Base-by-base conservation (phyloP, 148 eudicot species). In the Gaultheria prostrata region DNA sequence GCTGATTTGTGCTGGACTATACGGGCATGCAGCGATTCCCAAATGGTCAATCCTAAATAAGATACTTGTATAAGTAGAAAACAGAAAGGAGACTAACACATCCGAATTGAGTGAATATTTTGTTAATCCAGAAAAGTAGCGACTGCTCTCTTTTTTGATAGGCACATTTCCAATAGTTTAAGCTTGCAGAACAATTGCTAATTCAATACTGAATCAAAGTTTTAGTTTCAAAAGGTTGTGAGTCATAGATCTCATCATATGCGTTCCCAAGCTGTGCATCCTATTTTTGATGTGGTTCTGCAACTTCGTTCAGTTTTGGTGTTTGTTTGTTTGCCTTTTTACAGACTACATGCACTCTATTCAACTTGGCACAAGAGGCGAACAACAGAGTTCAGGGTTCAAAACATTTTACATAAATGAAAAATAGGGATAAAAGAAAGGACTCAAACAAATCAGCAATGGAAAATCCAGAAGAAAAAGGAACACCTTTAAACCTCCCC, bases 401-500 rank as follows among this genome's bases (percentile, higher is more conserved):
- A 49, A 63, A 67, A 35, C 30, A 49, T 69, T 56, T 76, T 48
- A 81, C 50, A 51, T 51, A 50, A 72, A 33, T 72, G 28, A 82
- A 53, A 21, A 48, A 11, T 81, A 11, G 13, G 17, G 10, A 46
- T 26, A 50, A 1, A 70, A 69, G 26, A 3, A 61, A 6, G 6
- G 72, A 67, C 53, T 12, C 30, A 21, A 8, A 57, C 18, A 79
- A 54, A 79, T 30, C 53, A 24, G 48, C 50, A 43, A 82, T 53
- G 32, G 46, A 59, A 63, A 75, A 81, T 8, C 26, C 6, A 57
- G 35, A 61, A 83, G 35, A 18, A 79, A n/a, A n/a, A 24, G 24
- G 46, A 85, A 85, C 85, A 95, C 98, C 98, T 93, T 90, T 88
- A 85, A 90, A 89, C 85, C 92, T 92, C 79, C 93, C 92, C 49